A percentile compares a stretch with the other conserved stretches of the same genome.
Evolutionary conservation across 495 filamentous ascomycete genomes (phyloP).

Genomic region (Aspergillus steynii): DNA sequence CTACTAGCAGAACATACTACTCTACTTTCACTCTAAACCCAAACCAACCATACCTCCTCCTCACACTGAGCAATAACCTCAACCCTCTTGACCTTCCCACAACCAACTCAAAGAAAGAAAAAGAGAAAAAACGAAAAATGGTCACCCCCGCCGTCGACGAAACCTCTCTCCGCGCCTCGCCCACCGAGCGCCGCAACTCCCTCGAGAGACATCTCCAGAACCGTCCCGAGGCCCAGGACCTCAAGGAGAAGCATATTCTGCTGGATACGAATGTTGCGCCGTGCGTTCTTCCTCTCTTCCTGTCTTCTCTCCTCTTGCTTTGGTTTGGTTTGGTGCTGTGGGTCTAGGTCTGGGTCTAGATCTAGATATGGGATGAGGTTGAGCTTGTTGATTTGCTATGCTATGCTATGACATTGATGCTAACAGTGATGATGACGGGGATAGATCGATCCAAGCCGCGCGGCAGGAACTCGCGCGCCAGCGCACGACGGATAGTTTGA

Average conservation of each 20-base stretch:
- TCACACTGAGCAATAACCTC: not conserved
- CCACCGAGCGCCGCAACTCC: conserved; percentile 78
- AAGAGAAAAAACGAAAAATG: conserved; percentile 20
- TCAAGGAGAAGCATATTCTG: conserved; percentile 73
- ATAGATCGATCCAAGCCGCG: conserved; percentile 61
- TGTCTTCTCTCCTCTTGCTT: not conserved
- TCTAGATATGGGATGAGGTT: too few species aligned
- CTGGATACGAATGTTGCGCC: conserved; percentile 71
- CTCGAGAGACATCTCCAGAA: conserved; percentile 81
- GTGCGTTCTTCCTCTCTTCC: conserved; percentile 36
- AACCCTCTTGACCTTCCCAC: not conserved
- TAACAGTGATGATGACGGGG: not conserved
- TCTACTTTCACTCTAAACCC: not conserved
- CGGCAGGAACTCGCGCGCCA: conserved; percentile 66
- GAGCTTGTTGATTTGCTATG: too few species aligned
- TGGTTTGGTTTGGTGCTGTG: too few species aligned
- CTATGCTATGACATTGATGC: too few species aligned
- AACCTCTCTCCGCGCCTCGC: conserved; percentile 48
- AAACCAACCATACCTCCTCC: not conserved
- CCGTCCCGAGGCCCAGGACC: conserved; percentile 76
- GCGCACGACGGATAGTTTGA: conserved; percentile 60
- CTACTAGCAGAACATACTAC: not conserved
- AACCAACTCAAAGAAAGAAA: not conserved
- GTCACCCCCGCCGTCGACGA: conserved; percentile 35
- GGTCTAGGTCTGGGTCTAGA: too few species aligned